Evolutionary conservation across 257 asterid genomes (phyloP), one percentile per base, ranked within the genome.

Genomic region (Fraxinus anomala): DNA sequence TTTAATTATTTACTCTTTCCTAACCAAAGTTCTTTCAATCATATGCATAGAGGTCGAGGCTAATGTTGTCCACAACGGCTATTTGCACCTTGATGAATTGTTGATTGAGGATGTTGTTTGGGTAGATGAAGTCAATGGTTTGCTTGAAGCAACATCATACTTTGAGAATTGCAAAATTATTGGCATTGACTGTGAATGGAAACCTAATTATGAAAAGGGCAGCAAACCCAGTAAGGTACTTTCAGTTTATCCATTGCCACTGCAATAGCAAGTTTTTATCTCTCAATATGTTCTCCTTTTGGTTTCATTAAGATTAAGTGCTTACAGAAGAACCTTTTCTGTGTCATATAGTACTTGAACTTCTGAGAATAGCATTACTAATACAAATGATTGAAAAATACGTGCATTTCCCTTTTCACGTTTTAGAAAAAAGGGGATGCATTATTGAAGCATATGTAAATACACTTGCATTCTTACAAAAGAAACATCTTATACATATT

Each of bases 181-280:
- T 65, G 99, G 99, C 73, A 23, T 96, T 80, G 99, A 96, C 82
- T 93, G 97, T 86, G 99, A 96, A 82, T 96, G 99, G 99, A 93
- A 90, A 83, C 98, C 98, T 68, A 91, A 82, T 82, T 93, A 87
- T 77, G 92, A 73, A 81, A 96, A 93, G 85, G 98, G 98, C 61
- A 85, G 92, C 87, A 77, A 10, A 73, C 89, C 91, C 72, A 92
- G 80, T 81, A 92, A 93, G 97, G 99, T 95, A 83, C 77, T 34
- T 59, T 80, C 26, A 24, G 24, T 63, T 71, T 81, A 47, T 36
- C 61, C 72, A 66, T 47, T 67, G 83, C 54, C 68, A 47, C 44
- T 12, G 61, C 77, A 36, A 33, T 39, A 30, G 75, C 73, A 68
- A 73, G 33, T 44, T 76, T 34, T 67, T n/a, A 61, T 66, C 74